Base-by-base conservation (phyloP, 2,329 filamentous ascomycete genomes). In the Delphinella strobiligena region DNA sequence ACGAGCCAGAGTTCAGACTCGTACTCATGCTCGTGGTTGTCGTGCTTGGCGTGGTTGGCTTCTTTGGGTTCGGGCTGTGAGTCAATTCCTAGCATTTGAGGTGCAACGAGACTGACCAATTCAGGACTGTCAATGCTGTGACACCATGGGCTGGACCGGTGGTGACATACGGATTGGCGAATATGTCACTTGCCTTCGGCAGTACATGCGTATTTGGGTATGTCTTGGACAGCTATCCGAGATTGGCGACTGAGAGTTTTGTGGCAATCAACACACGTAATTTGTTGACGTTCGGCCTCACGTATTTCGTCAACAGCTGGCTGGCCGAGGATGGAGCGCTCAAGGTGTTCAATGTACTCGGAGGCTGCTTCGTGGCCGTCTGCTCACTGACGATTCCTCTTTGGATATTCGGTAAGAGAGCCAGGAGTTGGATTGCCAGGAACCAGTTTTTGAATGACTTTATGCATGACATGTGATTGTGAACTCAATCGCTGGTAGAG, bases 201-300 rank as follows among this genome's bases (percentile, higher is more conserved):
- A 62, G 62, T 31, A 63, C 66, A 1, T 68, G 64, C 35, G 64
- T 69, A 4, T 69, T 70, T 47, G 67, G 67, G 9, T 72, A 72
- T 43, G 59, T 72, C 14, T 58, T 71, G 34, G 68, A 72, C 49
- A 60, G 61, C 30, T 66, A 69, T 49, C 63, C 61, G 18, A 56
- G 59, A 16, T 51, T 68, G 39, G 63, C 61, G 19, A 66, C 68
- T 49, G 67, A 69, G 51, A 66, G 66, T 2, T 69, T 71, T 45
- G 68, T 71, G 14, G 67, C 67, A 11, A 68, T 71, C 51, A 71
- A 69, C 42, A 62, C 66, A 4, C 58, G 67, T 38, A 68, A 69
- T 40, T 45, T 70, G 19, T 45, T 70, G 10, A 67, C 64, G 0
- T 70, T 69, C 43, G 64, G 63, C 2, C 44, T 68, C 34, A 68